A percentile compares a stretch with the other conserved stretches of the same genome.
phyloP scores from a whole-genome alignment of 169 alveolate genomes.

The Babesia ovata region DNA sequence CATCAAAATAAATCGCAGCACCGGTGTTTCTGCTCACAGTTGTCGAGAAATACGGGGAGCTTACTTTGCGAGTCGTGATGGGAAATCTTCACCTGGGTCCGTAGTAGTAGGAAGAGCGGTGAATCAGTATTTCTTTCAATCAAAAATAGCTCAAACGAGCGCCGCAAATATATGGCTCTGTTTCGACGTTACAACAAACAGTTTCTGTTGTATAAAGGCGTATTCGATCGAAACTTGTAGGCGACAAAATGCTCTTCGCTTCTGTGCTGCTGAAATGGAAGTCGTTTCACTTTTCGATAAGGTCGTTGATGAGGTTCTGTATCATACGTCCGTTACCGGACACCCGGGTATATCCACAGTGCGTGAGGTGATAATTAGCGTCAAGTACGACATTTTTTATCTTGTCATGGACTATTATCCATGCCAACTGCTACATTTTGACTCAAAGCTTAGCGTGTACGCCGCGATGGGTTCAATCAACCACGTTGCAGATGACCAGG shows the following conservation, averaged over 20 bases:
- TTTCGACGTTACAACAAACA: constrained; percentile 37
- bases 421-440: constrained; percentile 41
- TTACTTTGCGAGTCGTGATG: not conserved
- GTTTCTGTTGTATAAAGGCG: constrained; percentile 47
- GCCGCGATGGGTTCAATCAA: not conserved
- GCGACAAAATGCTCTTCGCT: constrained; percentile 46
- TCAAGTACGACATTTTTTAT: constrained; percentile 28
- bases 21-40: not conserved
- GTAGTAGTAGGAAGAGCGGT: constrained; percentile 52
- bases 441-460: constrained; percentile 4
- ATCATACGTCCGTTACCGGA: constrained; percentile 42
- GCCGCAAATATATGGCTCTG: constrained; percentile 44
- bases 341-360: constrained; percentile 42
- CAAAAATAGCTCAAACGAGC: constrained; percentile 34
- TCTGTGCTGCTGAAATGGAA: constrained; percentile 41
- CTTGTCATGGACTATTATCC: constrained; percentile 60
- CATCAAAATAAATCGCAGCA: not conserved
- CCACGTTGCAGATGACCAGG: not conserved
- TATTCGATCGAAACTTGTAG: constrained; percentile 46
- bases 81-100: not conserved
- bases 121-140: constrained; percentile 61
- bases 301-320: constrained; percentile 56
- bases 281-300: constrained; percentile 59
- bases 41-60: not conserved
- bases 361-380: constrained; percentile 35